phyloP scores from a whole-genome alignment of 306 rosid species.

The Comarum palustre region DNA sequence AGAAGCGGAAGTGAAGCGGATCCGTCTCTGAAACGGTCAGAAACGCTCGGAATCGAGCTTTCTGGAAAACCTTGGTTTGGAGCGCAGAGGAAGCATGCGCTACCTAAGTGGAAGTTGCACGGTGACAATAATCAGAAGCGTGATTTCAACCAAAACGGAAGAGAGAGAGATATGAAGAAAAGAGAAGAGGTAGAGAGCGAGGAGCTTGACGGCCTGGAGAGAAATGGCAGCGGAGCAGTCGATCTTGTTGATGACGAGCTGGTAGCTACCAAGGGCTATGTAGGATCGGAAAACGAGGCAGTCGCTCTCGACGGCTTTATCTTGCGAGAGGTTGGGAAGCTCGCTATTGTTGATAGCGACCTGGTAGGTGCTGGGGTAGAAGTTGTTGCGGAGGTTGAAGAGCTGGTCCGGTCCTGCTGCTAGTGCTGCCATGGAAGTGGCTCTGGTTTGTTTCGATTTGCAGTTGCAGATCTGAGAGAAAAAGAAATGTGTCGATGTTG shows the following conservation, averaged over 20 bases:
- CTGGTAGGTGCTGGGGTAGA: constrained; percentile 85
- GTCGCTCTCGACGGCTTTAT: constrained; percentile 68
- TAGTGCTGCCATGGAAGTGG: constrained; percentile 29
- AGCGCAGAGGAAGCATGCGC: too few relatives aligned
- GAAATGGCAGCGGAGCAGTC: constrained; percentile 73
- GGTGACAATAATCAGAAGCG: too few relatives aligned
- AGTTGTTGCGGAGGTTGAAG: constrained; percentile 83
- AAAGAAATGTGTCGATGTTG: neutral
- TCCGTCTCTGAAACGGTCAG: too few relatives aligned
- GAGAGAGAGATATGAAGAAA: too few relatives aligned
- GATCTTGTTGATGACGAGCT: constrained; percentile 81
- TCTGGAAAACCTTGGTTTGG: too few relatives aligned
- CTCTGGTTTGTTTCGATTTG: neutral
- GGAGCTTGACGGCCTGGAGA: constrained; percentile 88
- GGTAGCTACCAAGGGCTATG: constrained; percentile 75
- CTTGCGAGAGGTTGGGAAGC: constrained; percentile 49
- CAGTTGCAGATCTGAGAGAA: constrained; percentile 17
- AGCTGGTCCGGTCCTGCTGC: constrained; percentile 74
- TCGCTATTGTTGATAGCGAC: constrained; percentile 86
- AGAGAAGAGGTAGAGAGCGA: constrained; percentile 64
- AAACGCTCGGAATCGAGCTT: too few relatives aligned
- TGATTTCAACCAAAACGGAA: too few relatives aligned
- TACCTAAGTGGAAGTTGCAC: too few relatives aligned
- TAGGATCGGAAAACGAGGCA: constrained; percentile 83
- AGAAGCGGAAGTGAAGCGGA: too few relatives aligned